phyloP scores from a whole-genome alignment of 352 stramenopile species.

The Globisporangium takayamanum region DNA sequence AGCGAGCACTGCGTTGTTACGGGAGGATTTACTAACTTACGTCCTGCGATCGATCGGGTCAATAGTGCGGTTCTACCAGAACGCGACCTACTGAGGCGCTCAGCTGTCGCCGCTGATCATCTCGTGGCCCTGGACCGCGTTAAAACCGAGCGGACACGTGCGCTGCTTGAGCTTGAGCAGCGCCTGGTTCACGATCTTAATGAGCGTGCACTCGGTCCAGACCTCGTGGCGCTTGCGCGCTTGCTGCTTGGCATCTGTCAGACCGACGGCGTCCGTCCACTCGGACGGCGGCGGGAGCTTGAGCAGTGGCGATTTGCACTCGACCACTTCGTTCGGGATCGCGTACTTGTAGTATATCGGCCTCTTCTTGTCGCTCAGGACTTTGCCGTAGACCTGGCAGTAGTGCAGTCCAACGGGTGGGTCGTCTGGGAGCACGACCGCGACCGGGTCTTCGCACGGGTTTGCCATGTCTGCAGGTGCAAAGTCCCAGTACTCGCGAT shows the following conservation, averaged over 20 bases:
- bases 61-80: constrained; percentile 26
- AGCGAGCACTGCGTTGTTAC: too few relatives aligned
- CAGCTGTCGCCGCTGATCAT: constrained; percentile 7
- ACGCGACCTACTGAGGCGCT: constrained; percentile 9
- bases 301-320: constrained; percentile 11
- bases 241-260: constrained; percentile 1
- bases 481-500: constrained; percentile 25
- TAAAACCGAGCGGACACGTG: constrained; percentile 18
- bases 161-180: constrained; percentile 16
- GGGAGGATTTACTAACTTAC: constrained; percentile 3
- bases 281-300: constrained; percentile 10
- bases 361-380: constrained; percentile 30
- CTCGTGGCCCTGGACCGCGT: constrained; percentile 9
- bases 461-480: constrained; percentile 7
- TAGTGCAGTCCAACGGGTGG: constrained; percentile 22
- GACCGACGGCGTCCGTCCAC: constrained; percentile 9
- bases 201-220: constrained; percentile 16
- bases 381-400: constrained; percentile 26
- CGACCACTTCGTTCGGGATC: constrained; percentile 6
- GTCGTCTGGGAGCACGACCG: constrained; percentile 9
- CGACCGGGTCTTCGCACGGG: constrained; percentile 16
- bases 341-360: constrained; percentile 12
- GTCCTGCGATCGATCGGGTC: constrained; percentile 3
- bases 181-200: constrained; percentile 13
- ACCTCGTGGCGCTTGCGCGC: constrained; percentile 11